Evolutionary conservation across 345 rosid genomes (phyloP).

Genomic region (Sisymbrium altissimum): DNA sequence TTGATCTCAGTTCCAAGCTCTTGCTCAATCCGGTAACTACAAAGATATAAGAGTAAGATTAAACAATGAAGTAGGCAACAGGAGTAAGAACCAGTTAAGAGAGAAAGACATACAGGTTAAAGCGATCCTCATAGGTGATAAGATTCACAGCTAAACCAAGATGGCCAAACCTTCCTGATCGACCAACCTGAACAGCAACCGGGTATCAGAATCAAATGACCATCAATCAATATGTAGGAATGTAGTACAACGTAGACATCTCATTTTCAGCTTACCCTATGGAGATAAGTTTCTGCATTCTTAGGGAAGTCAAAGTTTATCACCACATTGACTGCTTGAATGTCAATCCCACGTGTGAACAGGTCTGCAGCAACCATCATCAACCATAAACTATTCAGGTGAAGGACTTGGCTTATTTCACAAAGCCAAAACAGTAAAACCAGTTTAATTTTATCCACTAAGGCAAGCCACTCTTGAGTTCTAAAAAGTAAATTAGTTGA

Average conservation of each 20-base stretch:
- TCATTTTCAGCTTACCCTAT: conserved; percentile 60
- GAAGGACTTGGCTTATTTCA: not conserved
- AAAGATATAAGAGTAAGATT: not conserved
- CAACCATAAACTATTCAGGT: conserved; percentile 2
- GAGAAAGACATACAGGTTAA: conserved; percentile 64
- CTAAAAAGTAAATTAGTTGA: not conserved
- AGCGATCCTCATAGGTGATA: conserved; percentile 90
- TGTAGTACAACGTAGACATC: not conserved
- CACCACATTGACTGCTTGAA: conserved; percentile 92
- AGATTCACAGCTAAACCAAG: conserved; percentile 94
- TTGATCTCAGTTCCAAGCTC: conserved; percentile 95
- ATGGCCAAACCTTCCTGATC: conserved; percentile 95
- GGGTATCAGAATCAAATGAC: not conserved
- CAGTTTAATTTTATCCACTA: not conserved
- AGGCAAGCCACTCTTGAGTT: not conserved
- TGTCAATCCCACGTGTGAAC: conserved; percentile 92
- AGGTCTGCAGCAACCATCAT: conserved; percentile 52
- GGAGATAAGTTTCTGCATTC: conserved; percentile 86
- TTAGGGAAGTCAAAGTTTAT: conserved; percentile 92
- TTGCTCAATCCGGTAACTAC: conserved; percentile 95
- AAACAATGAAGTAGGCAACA: not conserved
- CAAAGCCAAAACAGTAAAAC: not conserved
- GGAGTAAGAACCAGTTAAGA: not conserved
- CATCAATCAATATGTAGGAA: not conserved
- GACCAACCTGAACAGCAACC: conserved; percentile 59